Base-by-base conservation (phyloP, 1,284 basidiomycete species). In the Cutaneotrichosporon dermatis region DNA sequence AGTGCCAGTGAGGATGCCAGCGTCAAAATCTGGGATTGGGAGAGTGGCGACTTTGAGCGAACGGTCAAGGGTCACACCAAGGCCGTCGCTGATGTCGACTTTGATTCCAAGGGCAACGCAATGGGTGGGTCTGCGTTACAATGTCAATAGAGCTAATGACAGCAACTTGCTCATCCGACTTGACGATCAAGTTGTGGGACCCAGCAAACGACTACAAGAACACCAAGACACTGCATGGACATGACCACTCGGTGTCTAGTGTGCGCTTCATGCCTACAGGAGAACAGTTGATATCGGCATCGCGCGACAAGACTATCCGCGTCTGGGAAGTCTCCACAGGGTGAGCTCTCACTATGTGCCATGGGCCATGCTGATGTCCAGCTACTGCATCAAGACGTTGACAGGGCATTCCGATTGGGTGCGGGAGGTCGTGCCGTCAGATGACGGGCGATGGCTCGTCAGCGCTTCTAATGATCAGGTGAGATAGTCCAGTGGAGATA, bases 1-100 rank as follows among this genome's bases (percentile, higher is more conserved):
- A 88, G 87, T 36, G 90, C 90, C 5, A 89, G 88, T 67, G 92
- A 93, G 71, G 92, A 95, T 72, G 82, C 88, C 41, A 91, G 87
- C 2, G 84, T 94, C 68, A 94, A 94, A 79, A 85, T 95, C 54
- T 94, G 92, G 91, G 92, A 95, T 73, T 95, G 92, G 91, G 92
- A 95, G 74, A 89, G 89, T 42, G 92, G 92, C 34, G 92, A 94
- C 66, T 89, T 93, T 70, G 92, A 95, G 75, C 80, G 89, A 60
- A 94, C 92, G 6, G 79, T 95, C 60, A 95, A 94, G 78, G 90
- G 92, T 0, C 92, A 95, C 79, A 94, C 92, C 41, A 91, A 90
- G 73, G 84, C 88, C 15, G 88, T 95, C 15, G 86, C 86, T 73
- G 90, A 93, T 76, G 85, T 91, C 52, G 89, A 92, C 71, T 95